A percentile compares a stretch with the other conserved stretches of the same genome.
Conservation (phyloP, 1,284 basidiomycete genomes). For the Polyporus tsugae region DNA sequence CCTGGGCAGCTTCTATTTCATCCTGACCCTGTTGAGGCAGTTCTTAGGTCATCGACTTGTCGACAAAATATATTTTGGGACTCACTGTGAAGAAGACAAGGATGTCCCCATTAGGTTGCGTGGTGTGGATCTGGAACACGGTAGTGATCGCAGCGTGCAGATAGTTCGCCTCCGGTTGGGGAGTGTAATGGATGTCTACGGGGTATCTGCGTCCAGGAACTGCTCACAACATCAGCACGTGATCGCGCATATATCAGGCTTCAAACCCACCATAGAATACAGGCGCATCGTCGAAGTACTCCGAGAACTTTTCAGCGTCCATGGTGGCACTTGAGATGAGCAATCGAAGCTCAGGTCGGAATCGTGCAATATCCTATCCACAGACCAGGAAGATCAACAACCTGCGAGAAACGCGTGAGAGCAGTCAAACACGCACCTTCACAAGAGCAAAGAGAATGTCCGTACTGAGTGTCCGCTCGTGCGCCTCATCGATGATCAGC, state of each 20-base stretch:
- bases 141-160: slow-evolving; percentile 99
- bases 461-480: slow-evolving; percentile 94
- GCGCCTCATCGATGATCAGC: slow-evolving; percentile 96
- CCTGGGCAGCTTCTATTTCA: slow-evolving; percentile 97
- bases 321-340: slow-evolving; percentile 97
- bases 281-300: slow-evolving; percentile 94
- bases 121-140: slow-evolving; percentile 98
- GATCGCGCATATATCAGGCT: not conserved
- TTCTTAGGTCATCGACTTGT: not conserved
- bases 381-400: slow-evolving; percentile 31
- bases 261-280: slow-evolving; percentile 83
- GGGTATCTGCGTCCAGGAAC: slow-evolving; percentile 98
- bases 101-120: slow-evolving; percentile 98
- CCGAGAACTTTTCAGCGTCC: slow-evolving; percentile 96
- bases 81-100: slow-evolving; percentile 94
- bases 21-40: slow-evolving; percentile 83
- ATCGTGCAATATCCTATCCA: slow-evolving; percentile 92
- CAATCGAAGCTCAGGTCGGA: slow-evolving; percentile 90
- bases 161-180: slow-evolving; percentile 98
- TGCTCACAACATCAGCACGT: slow-evolving; percentile 40
- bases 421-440: slow-evolving; percentile 73
- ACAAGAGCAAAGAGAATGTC: slow-evolving; percentile 97
- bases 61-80: slow-evolving; percentile 9
- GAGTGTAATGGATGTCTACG: slow-evolving; percentile 98
- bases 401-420: slow-evolving; percentile 33